These are phyloP conservation scores for Paraglomus brasilianum DNA, from an alignment of 192 early-diverging fungal species.

Conservation along the genomic window DNA sequence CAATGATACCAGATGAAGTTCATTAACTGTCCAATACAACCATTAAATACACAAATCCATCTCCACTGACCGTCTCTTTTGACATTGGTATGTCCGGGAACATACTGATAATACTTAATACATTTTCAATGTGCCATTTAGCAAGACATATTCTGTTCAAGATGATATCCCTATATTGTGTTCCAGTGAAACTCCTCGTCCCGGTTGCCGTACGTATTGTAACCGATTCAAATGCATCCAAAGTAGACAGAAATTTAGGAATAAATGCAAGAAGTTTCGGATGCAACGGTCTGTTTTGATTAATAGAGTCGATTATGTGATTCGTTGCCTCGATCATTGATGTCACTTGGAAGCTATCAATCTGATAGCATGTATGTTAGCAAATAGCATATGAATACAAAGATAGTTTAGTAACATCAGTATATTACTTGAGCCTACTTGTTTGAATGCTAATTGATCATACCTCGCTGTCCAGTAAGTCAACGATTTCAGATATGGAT, in stretches of 20 bases:
- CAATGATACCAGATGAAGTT: neutral
- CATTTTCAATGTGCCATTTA: constrained; percentile 38
- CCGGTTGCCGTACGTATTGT: constrained; percentile 26
- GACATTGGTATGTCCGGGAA: constrained; percentile 40
- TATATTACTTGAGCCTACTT: neutral
- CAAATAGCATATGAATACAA: constrained; percentile 2
- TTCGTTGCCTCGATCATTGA: constrained; percentile 35
- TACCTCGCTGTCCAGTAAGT: constrained; percentile 22
- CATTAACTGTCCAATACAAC: neutral
- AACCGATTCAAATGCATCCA: constrained; percentile 23
- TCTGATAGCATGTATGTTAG: neutral
- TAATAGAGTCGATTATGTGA: constrained; percentile 34
- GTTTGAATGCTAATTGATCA: neutral
- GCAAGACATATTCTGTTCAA: constrained; percentile 38
- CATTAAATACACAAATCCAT: neutral
- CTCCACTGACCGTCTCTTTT: constrained; percentile 33
- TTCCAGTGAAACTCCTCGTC: constrained; percentile 30
- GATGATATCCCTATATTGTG: constrained; percentile 37
- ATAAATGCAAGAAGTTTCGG: constrained; percentile 38
- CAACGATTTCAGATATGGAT: constrained; percentile 10
- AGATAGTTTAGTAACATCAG: neutral
- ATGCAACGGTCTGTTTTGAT: constrained; percentile 32
- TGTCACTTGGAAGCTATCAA: neutral
- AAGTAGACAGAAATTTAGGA: constrained; percentile 34
- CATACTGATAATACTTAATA: constrained; percentile 36